phyloP scores from a whole-genome alignment of 2,329 filamentous ascomycete genomes.

The Juglanconis sp. region DNA sequence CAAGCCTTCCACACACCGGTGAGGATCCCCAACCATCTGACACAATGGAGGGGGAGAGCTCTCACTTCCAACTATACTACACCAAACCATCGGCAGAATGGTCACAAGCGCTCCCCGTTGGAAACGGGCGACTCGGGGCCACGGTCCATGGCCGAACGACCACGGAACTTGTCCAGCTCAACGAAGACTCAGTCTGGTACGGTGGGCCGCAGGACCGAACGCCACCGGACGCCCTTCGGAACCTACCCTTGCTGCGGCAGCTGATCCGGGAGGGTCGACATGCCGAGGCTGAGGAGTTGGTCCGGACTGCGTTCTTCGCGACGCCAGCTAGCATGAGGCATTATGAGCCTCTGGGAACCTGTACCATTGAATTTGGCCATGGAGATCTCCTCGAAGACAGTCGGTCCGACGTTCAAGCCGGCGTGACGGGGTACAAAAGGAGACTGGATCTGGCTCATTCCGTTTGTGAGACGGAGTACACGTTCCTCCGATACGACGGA shows the following conservation, averaged over 20 bases:
- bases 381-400: not conserved
- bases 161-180: constrained; percentile 42
- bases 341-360: constrained; percentile 39
- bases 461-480: constrained; percentile 12
- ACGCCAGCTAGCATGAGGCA: constrained; percentile 43
- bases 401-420: not conserved
- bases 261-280: constrained; percentile 38
- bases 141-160: constrained; percentile 44
- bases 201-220: constrained; percentile 41
- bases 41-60: not conserved
- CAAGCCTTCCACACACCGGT: not conserved
- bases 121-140: constrained; percentile 42
- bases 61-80: constrained; percentile 26
- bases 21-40: not conserved
- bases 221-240: constrained; percentile 33
- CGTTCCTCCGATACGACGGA: not conserved
- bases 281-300: constrained; percentile 38
- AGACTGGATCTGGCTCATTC: constrained; percentile 19
- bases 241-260: constrained; percentile 36
- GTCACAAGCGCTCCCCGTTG: constrained; percentile 41
- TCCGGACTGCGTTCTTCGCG: constrained; percentile 39
- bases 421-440: constrained; percentile 17
- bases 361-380: constrained; percentile 40
- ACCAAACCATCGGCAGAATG: constrained; percentile 28
- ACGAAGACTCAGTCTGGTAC: constrained; percentile 47